A percentile compares a stretch with the other conserved stretches of the same genome.
Evolutionary conservation across 192 early-diverging fungal species (phyloP).

Genomic region (Phycomyces blakesleeanus): DNA sequence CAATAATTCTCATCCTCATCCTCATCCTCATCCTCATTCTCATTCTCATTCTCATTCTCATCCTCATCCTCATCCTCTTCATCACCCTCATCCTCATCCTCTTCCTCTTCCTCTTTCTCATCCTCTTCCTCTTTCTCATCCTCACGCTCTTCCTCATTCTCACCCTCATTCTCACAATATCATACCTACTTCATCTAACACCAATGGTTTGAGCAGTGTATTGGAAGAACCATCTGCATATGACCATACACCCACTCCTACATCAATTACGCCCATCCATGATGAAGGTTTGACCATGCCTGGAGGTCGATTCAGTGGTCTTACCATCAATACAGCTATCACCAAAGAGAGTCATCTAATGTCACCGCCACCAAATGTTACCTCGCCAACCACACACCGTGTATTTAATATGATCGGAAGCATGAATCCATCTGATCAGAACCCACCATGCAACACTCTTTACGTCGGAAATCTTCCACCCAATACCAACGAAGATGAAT

Average conservation of each 20-base stretch:
- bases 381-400: constrained; percentile 8
- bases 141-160: background rate
- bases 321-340: constrained; percentile 43
- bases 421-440: constrained; percentile 82
- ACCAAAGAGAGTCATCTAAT: background rate
- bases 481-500: constrained; percentile 89
- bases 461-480: constrained; percentile 96
- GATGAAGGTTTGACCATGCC: background rate
- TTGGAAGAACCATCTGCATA: constrained; percentile 7
- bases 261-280: no score
- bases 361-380: constrained; percentile 27
- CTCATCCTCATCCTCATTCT: constrained; percentile 6
- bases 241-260: no score
- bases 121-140: constrained; percentile 3
- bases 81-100: no score
- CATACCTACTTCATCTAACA: constrained; percentile 3
- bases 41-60: constrained; percentile 3
- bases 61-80: constrained; percentile 7
- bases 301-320: constrained; percentile 11
- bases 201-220: constrained; percentile 2
- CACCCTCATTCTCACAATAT: constrained; percentile 1
- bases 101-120: no score
- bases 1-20: constrained; percentile 5
- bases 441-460: constrained; percentile 98
- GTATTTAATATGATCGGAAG: constrained; percentile 26